Percentiles rank a stretch among this genome's conserved stretches.
These are phyloP conservation scores for Diutina scorzettiae DNA, from an alignment of 1,139 yeast genomes.

Conservation along the genomic window DNA sequence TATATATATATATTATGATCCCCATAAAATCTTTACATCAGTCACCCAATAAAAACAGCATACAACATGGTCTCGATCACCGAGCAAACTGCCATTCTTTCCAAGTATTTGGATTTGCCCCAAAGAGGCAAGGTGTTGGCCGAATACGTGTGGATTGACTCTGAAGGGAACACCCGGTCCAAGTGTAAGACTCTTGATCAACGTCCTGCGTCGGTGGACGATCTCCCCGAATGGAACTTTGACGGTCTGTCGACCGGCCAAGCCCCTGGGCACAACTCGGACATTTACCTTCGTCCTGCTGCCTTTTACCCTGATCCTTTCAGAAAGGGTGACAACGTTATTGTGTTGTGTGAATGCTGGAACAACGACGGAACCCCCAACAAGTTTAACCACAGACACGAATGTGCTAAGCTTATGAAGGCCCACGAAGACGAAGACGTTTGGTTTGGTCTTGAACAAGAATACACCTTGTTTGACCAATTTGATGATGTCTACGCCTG, in stretches of 20 bases:
- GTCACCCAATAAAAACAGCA: too few species aligned
- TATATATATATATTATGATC: neutral
- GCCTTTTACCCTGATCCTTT: constrained; percentile 93
- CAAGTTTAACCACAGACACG: constrained; percentile 96
- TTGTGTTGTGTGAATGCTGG: constrained; percentile 94
- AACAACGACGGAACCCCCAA: constrained; percentile 98
- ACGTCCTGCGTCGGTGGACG: constrained; percentile 63
- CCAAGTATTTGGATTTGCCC: constrained; percentile 72
- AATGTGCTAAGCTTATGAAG: constrained; percentile 89
- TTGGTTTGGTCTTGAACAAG: constrained; percentile 99
- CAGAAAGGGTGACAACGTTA: constrained; percentile 94
- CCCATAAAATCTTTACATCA: too few species aligned
- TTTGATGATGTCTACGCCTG: constrained; percentile 88
- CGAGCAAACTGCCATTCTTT: constrained; percentile 66
- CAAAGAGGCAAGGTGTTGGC: constrained; percentile 86
- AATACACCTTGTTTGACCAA: constrained; percentile 91
- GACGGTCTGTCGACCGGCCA: constrained; percentile 98
- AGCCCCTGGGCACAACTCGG: constrained; percentile 98
- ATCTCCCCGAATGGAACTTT: constrained; percentile 97
- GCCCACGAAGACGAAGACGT: constrained; percentile 78
- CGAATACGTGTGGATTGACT: constrained; percentile 97
- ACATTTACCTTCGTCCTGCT: constrained; percentile 86
- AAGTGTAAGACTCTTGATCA: constrained; percentile 79
- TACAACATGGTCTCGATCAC: constrained; percentile 25
- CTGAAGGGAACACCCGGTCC: constrained; percentile 85